Percentiles rank a stretch among this genome's conserved stretches.
Conservation (phyloP, 192 early-diverging fungal genomes). For the Chytriomyces sp. region DNA sequence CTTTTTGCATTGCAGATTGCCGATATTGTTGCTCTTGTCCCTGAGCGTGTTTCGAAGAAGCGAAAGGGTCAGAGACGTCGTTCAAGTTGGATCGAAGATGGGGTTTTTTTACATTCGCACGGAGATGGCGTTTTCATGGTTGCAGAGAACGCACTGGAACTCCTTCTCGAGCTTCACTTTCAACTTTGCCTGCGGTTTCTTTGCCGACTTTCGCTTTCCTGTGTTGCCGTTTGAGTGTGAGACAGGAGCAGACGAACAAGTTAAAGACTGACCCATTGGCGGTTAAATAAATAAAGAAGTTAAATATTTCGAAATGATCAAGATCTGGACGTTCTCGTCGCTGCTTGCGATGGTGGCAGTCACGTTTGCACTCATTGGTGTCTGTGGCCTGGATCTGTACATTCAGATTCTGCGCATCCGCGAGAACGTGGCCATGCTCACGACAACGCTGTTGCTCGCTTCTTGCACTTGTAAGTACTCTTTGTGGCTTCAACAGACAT, state of each 20-base stretch:
- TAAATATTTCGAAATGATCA: not conserved
- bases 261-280: not conserved
- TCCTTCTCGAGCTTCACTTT: constrained; percentile 71
- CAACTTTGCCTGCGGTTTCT: constrained; percentile 69
- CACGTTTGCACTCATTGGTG: constrained; percentile 16
- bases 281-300: too few species aligned
- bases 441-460: constrained; percentile 16
- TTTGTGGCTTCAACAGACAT: not conserved
- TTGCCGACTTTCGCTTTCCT: constrained; percentile 77
- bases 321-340: constrained; percentile 22
- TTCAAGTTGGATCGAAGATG: too few species aligned
- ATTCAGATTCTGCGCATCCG: constrained; percentile 26
- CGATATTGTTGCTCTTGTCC: constrained; percentile 72
- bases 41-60: constrained; percentile 39
- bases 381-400: constrained; percentile 29
- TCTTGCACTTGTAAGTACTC: not conserved
- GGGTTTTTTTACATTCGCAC: constrained; percentile 65
- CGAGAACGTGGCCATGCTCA: constrained; percentile 3
- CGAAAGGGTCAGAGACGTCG: not conserved
- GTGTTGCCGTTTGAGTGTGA: not conserved
- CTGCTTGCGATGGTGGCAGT: constrained; percentile 8
- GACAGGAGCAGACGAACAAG: not conserved
- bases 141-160: constrained; percentile 84
- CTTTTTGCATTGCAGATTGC: constrained; percentile 75
- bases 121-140: constrained; percentile 80